Evolutionary conservation across 2,329 filamentous ascomycete species (phyloP).

Genomic region (Pestalotiopsis sp.): DNA sequence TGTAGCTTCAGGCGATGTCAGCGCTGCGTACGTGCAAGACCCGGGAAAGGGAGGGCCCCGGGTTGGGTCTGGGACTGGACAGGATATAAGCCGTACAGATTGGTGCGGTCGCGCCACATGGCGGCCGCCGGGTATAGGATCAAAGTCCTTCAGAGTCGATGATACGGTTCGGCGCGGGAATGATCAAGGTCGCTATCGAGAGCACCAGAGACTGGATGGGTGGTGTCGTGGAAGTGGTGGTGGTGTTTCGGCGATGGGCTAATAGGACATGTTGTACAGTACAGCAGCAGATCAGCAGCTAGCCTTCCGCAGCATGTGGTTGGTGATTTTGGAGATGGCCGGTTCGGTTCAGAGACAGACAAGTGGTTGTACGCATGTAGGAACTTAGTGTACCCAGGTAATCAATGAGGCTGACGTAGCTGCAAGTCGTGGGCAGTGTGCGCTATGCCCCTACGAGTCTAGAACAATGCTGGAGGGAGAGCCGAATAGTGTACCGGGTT

Average conservation of each 20-base stretch:
- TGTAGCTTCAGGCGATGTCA: conserved; percentile 66
- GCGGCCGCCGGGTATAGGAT: conserved; percentile 53
- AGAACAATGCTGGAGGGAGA: not conserved
- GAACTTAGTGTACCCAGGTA: not conserved
- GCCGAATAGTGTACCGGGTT: not conserved
- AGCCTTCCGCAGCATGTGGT: conserved; percentile 5
- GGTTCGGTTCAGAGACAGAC: not conserved
- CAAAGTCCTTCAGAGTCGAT: conserved; percentile 28
- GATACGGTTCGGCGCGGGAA: conserved; percentile 11
- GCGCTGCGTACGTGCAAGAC: conserved; percentile 10
- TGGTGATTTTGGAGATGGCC: not conserved
- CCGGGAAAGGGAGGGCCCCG: not conserved
- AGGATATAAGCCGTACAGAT: conserved; percentile 68
- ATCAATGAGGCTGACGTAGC: conserved; percentile 17
- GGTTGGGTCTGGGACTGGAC: not conserved
- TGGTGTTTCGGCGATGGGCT: conserved; percentile 11
- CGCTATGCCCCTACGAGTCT: not conserved
- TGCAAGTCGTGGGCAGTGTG: not conserved
- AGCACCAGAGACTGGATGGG: not conserved
- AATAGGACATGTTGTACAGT: conserved; percentile 19
- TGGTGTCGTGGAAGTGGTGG: not conserved
- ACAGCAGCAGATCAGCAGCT: not conserved
- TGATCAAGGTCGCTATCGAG: not conserved
- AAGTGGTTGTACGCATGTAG: not conserved
- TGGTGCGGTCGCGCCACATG: conserved; percentile 99